A percentile compares a stretch with the other conserved stretches of the same genome.
Conservation (phyloP, 169 alveolate genomes). For the Eimeria sp. region DNA sequence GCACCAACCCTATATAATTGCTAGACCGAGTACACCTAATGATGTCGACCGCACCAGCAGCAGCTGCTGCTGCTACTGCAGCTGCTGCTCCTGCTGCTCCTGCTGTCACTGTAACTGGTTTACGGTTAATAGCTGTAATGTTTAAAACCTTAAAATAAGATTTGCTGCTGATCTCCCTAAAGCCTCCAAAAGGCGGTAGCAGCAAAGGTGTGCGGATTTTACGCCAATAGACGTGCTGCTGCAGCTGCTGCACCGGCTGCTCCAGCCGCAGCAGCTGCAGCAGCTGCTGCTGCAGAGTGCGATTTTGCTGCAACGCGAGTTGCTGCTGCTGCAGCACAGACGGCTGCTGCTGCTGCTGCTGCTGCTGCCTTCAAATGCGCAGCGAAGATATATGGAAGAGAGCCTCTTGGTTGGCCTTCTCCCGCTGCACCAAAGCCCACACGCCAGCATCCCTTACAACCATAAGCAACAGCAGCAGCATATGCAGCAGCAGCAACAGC, state of each 20-base stretch:
- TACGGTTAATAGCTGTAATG: background rate
- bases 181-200: too few relatives aligned
- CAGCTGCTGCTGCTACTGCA: background rate
- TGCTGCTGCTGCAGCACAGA: background rate
- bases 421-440: too few relatives aligned
- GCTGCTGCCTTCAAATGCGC: too few relatives aligned
- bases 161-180: background rate
- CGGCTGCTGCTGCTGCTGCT: background rate
- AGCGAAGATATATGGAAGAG: too few relatives aligned
- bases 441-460: too few relatives aligned
- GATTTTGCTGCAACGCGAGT: background rate
- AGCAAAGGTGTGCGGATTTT: too few relatives aligned
- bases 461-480: too few relatives aligned
- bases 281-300: background rate
- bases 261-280: background rate
- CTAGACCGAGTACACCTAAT: too few relatives aligned
- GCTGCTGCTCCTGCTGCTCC: background rate
- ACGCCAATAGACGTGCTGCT: slow-evolving; percentile 77
- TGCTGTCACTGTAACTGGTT: background rate
- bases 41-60: too few relatives aligned
- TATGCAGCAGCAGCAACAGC: background rate
- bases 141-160: background rate
- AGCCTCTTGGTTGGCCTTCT: too few relatives aligned
- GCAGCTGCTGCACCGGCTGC: slow-evolving; percentile 95
- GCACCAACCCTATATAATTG: too few relatives aligned